Conservation (phyloP, 2,329 filamentous ascomycete species). For the Colletotrichum godetiae region DNA sequence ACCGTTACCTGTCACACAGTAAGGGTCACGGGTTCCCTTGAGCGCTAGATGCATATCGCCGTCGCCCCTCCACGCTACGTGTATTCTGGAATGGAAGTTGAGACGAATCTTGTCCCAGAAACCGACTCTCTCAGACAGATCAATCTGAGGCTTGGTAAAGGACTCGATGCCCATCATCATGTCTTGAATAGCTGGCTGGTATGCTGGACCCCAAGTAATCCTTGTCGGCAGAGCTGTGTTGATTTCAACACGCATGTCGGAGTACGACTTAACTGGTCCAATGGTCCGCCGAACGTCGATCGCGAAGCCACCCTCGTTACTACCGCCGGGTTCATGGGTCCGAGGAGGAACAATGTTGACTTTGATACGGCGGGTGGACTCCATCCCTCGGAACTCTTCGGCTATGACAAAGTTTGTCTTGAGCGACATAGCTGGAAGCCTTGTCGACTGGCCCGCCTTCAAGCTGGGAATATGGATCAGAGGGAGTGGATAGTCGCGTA, state of each 20-base stretch:
- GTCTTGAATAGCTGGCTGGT: constrained; percentile 97
- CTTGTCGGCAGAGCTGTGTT: constrained; percentile 92
- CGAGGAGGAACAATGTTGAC: constrained; percentile 86
- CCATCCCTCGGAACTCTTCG: constrained; percentile 86
- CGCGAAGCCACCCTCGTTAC: constrained; percentile 75
- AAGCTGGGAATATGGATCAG: constrained; percentile 90
- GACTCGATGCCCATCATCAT: constrained; percentile 99
- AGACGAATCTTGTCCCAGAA: constrained; percentile 99
- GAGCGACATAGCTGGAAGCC: constrained; percentile 84
- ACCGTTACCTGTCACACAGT: constrained; percentile 90
- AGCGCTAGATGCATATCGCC: constrained; percentile 94
- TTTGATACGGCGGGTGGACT: constrained; percentile 82
- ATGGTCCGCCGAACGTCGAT: constrained; percentile 92
- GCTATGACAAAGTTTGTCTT: constrained; percentile 94
- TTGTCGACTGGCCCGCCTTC: constrained; percentile 81
- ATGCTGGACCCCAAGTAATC: constrained; percentile 97
- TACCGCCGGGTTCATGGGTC: constrained; percentile 64
- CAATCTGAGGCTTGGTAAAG: constrained; percentile 94
- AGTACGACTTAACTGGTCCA: constrained; percentile 95
- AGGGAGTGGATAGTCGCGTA: constrained; percentile 94
- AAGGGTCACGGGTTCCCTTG: constrained; percentile 93
- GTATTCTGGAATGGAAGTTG: constrained; percentile 91
- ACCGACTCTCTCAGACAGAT: constrained; percentile 91
- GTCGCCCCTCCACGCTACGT: constrained; percentile 92
- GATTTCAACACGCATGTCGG: constrained; percentile 90